Evolutionary conservation across 2,329 filamentous ascomycete genomes (phyloP).

Genomic region (Cryphonectria nitschkei): DNA sequence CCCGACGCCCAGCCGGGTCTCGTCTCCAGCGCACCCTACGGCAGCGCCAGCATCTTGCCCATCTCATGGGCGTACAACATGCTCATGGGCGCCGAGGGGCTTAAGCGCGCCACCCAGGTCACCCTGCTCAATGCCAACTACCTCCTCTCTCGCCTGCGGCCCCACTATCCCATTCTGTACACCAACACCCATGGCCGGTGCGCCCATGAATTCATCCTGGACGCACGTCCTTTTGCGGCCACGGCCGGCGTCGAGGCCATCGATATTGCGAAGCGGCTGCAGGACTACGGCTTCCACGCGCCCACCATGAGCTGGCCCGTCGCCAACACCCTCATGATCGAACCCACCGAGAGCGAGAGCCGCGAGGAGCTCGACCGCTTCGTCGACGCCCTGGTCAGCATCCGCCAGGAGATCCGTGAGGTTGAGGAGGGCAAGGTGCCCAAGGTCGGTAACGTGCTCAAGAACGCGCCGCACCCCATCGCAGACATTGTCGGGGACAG

Average conservation of each 20-base stretch:
- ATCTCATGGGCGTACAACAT: conserved; percentile 96
- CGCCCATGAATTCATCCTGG: conserved; percentile 96
- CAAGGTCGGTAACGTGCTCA: conserved; percentile 79
- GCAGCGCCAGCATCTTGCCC: conserved; percentile 87
- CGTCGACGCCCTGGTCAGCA: conserved; percentile 85
- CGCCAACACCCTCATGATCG: conserved; percentile 94
- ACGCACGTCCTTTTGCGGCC: conserved; percentile 82
- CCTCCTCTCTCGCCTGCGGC: conserved; percentile 83
- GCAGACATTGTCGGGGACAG: conserved; percentile 74
- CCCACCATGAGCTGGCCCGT: conserved; percentile 98
- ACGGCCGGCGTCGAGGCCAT: conserved; percentile 85
- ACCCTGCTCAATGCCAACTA: conserved; percentile 98
- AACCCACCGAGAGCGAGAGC: conserved; percentile 92
- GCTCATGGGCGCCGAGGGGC: conserved; percentile 83
- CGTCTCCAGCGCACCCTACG: conserved; percentile 81
- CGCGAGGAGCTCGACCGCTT: conserved; percentile 93
- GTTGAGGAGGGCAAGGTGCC: conserved; percentile 80
- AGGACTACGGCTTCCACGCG: conserved; percentile 97
- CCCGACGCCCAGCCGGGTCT: conserved; percentile 60
- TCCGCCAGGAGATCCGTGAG: conserved; percentile 81
- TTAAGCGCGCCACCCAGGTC: conserved; percentile 88
- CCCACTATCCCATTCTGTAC: conserved; percentile 90
- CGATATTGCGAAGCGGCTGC: conserved; percentile 93
- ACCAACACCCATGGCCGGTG: conserved; percentile 87
- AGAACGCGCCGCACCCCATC: conserved; percentile 86